phyloP scores from a whole-genome alignment of 106 monocot genomes.

The Dendrobium officinale region DNA sequence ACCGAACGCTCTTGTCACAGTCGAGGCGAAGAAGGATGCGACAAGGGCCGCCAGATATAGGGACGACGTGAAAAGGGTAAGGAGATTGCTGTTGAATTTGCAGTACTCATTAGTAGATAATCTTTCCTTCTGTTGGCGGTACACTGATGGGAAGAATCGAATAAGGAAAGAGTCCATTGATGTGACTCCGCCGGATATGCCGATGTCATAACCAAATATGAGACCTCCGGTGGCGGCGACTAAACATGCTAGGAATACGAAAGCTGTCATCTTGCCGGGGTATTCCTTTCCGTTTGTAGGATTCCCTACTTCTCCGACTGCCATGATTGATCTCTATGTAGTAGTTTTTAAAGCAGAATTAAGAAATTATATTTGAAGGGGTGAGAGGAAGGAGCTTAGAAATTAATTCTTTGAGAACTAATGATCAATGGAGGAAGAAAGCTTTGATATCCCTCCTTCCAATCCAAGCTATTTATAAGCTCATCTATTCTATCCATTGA shows the following conservation, averaged over 20 bases:
- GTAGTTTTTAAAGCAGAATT: not conserved
- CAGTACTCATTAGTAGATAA: slow-evolving; percentile 22
- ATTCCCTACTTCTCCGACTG: not conserved
- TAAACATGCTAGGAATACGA: slow-evolving; percentile 17
- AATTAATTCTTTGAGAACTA: too few relatives aligned
- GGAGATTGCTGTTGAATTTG: slow-evolving; percentile 7
- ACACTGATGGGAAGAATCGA: slow-evolving; percentile 31
- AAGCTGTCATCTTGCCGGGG: slow-evolving; percentile 10
- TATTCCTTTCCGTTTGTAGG: not conserved
- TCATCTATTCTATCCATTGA: too few relatives aligned
- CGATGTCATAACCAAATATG: slow-evolving; percentile 12
- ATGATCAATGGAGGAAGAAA: too few relatives aligned
- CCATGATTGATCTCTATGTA: not conserved
- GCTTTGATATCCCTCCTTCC: too few relatives aligned
- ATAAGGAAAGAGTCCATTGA: slow-evolving; percentile 26
- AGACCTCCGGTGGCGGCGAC: slow-evolving; percentile 8
- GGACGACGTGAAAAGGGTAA: slow-evolving; percentile 28
- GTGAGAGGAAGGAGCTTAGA: not conserved
- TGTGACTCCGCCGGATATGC: slow-evolving; percentile 28
- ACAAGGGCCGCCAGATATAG: slow-evolving; percentile 31
- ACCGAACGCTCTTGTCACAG: slow-evolving; percentile 21
- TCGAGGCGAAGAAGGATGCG: slow-evolving; percentile 28
- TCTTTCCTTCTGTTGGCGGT: slow-evolving; percentile 9
- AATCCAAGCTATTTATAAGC: too few relatives aligned
- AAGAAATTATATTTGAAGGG: not conserved